Evolutionary conservation across 2,329 filamentous ascomycete species (phyloP), one percentile per base, ranked within the genome.

Genomic region (Penicillium fuscoglaucum): DNA sequence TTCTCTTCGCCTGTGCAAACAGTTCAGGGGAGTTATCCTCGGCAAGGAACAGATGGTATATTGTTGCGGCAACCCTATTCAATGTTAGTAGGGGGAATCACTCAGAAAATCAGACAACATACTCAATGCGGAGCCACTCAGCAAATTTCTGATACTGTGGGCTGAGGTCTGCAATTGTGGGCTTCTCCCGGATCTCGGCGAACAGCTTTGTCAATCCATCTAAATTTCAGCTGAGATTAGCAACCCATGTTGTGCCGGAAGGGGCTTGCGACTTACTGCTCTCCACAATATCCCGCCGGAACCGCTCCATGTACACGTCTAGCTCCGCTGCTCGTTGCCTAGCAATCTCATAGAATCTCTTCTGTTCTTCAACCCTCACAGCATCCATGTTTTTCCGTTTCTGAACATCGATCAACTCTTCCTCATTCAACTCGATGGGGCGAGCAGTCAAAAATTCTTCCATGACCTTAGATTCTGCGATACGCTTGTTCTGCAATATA

Each of bases 101-200:
- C 21, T n/a, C 9, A n/a, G 19, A 6, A 15, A 46, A 31, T 45
- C n/a, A 10, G 35, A 31, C 12, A 6, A 70, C 77, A 52, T 71
- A 82, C 78, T 99, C 95, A 70, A 99, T 99, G 40, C 95, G 88
- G 51, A 98, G 80, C 95, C 95, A 99, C 75, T 99, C 95, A 19
- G 93, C 93, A 72, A 99, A 98, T 74, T 98, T 99, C 70, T 95
- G 90, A 74, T 98, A 98, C 73, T 98, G 93, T 12, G 96, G 88
- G 70, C 91, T 96, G 53, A 99, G 83, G 66, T 97, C 91, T 63
- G 86, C 84, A 53, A 99, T 93, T 4, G 85, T 91, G 59, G 90
- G 83, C 79, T 98, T 98, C 56, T 92, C 88, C 68, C 90, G 90
- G 74, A 99, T 96, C 73, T 98, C 95, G 58, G 89, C 84, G 76